Evolutionary conservation across 129 eudicot genomes (phyloP).

Genomic region (Erigeron canadensis): DNA sequence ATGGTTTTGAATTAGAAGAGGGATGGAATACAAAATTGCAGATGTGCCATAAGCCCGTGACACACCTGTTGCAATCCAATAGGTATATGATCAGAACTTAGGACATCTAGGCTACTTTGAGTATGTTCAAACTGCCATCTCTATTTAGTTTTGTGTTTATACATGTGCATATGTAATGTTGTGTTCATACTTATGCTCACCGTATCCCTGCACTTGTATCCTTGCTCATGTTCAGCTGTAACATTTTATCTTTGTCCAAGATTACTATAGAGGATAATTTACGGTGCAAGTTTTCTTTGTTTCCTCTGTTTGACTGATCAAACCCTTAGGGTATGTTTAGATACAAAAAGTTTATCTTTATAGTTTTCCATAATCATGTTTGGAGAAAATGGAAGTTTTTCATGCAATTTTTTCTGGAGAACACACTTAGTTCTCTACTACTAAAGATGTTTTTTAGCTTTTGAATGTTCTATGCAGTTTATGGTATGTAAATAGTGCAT

Average conservation of each 20-base stretch:
- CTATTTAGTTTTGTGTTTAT: no score
- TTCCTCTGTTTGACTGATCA: neutral
- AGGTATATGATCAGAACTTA: neutral
- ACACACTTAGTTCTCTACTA: no score
- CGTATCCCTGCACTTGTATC: no score
- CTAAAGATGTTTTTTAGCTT: neutral
- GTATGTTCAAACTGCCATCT: no score
- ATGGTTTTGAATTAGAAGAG: neutral
- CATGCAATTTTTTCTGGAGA: no score
- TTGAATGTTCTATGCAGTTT: neutral
- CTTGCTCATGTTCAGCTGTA: neutral
- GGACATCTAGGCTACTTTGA: no score
- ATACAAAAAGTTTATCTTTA: no score
- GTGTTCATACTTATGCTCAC: neutral
- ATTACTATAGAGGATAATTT: neutral
- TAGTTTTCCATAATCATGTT: no score
- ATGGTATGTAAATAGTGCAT: neutral
- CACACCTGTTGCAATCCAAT: neutral
- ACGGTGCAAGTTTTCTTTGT: neutral
- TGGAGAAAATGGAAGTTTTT: no score
- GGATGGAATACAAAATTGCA: neutral
- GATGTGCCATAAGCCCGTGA: neutral
- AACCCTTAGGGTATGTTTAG: neutral
- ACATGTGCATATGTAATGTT: neutral
- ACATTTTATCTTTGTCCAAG: neutral